Percentiles rank a stretch among this genome's conserved stretches.
phyloP scores from a whole-genome alignment of 2,329 filamentous ascomycete genomes.

The Ilyonectria destructans region DNA sequence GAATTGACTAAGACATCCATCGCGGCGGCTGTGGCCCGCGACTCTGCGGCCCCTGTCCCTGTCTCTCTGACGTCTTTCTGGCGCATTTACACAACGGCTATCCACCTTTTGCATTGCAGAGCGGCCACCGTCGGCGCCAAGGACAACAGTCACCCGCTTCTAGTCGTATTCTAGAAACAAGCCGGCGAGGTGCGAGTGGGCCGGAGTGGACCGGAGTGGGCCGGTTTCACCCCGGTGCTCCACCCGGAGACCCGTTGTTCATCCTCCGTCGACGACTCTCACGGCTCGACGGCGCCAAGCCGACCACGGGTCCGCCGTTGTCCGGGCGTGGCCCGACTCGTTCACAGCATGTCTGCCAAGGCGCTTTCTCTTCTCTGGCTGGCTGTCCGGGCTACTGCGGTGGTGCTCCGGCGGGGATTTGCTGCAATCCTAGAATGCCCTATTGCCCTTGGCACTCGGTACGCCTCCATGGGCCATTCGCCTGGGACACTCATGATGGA shows the following conservation, averaged over 20 bases:
- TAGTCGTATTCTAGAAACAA: slow-evolving; percentile 47
- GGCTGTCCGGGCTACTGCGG: slow-evolving; percentile 1
- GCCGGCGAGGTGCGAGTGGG: background rate
- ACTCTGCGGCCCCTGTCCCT: background rate
- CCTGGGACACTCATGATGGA: background rate
- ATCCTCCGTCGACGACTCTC: background rate
- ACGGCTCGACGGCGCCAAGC: slow-evolving; percentile 20
- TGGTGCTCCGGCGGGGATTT: slow-evolving; percentile 6
- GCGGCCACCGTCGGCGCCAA: slow-evolving; percentile 19
- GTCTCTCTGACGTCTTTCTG: background rate
- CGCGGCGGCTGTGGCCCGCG: background rate
- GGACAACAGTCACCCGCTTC: slow-evolving; percentile 31
- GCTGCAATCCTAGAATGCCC: background rate
- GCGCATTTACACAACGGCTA: background rate
- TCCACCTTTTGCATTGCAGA: background rate
- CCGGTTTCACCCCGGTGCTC: slow-evolving; percentile 21
- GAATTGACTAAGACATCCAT: background rate
- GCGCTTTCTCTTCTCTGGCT: background rate
- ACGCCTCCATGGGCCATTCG: background rate
- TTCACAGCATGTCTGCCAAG: slow-evolving; percentile 20
- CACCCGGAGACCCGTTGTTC: slow-evolving; percentile 17
- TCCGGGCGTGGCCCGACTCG: slow-evolving; percentile 36
- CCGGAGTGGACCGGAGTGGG: slow-evolving; percentile 18
- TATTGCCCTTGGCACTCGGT: background rate
- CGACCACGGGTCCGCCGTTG: slow-evolving; percentile 5